These are phyloP conservation scores for Fusarium udum DNA, from an alignment of 2,329 filamentous ascomycete species.

Conservation along the genomic window DNA sequence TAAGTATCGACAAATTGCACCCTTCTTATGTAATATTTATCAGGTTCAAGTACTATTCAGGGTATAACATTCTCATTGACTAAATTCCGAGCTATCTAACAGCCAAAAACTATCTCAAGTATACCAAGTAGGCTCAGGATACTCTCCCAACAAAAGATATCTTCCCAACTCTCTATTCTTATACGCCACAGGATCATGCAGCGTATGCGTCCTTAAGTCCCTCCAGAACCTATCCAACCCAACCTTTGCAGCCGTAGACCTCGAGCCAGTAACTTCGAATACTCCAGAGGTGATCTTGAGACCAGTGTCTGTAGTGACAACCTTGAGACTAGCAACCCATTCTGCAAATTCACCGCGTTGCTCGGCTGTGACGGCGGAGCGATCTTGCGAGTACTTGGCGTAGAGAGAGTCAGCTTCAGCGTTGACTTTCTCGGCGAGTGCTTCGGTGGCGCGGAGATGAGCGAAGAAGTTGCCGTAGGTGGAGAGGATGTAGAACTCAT, in stretches of 20 bases:
- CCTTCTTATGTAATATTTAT: fast-evolving
- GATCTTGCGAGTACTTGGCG: slow-evolving; percentile 47
- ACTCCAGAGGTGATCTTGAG: slow-evolving; percentile 59
- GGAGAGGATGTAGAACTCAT: slow-evolving; percentile 73
- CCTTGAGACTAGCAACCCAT: slow-evolving; percentile 53
- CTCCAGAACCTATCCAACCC: slow-evolving; percentile 73
- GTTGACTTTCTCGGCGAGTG: slow-evolving; percentile 66
- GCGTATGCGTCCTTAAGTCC: slow-evolving; percentile 70
- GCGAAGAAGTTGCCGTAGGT: slow-evolving; percentile 73
- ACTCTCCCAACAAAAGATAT: slow-evolving; percentile 64
- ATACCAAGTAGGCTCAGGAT: slow-evolving; percentile 53
- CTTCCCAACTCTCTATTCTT: slow-evolving; percentile 71
- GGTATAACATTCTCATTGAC: fast-evolving
- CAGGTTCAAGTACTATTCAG: fast-evolving
- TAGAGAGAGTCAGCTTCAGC: slow-evolving; percentile 59
- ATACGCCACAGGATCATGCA: slow-evolving; percentile 75
- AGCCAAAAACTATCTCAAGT: background rate
- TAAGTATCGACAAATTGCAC: fast-evolving
- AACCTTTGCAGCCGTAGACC: slow-evolving; percentile 65
- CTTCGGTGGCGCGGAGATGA: slow-evolving; percentile 67
- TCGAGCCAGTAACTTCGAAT: slow-evolving; percentile 64
- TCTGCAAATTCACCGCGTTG: slow-evolving; percentile 70
- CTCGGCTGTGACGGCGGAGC: slow-evolving; percentile 56
- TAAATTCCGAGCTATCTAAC: fast-evolving
- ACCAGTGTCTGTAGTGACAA: slow-evolving; percentile 61